Conservation (phyloP, 2,329 filamentous ascomycete genomes). For the Lomentospora prolificans region DNA sequence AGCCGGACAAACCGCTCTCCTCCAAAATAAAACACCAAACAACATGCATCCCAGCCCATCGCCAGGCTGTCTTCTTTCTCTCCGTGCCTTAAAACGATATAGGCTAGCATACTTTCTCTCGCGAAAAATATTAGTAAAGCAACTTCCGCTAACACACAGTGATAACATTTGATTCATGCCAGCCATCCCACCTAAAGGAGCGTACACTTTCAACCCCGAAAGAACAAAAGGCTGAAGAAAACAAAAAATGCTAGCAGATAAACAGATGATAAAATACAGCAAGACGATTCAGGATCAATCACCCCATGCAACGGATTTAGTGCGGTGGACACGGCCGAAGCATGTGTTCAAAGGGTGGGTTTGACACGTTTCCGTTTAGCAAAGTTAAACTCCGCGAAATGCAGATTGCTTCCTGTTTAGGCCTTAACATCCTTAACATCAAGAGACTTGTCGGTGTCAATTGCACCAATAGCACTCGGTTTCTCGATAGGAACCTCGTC, state of each 20-base stretch:
- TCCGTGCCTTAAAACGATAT: too few species aligned
- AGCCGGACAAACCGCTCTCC: background rate
- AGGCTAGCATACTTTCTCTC: too few species aligned
- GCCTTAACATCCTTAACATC: background rate
- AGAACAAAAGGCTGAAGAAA: background rate
- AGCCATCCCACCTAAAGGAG: background rate
- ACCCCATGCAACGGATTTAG: too few species aligned
- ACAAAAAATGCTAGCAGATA: background rate
- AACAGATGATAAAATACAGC: background rate
- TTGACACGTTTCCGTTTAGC: background rate
- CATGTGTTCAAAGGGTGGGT: background rate
- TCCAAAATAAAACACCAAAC: background rate
- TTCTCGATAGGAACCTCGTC: background rate
- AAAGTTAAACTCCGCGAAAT: too few species aligned
- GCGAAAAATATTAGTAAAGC: too few species aligned
- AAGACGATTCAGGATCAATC: background rate
- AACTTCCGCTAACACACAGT: too few species aligned
- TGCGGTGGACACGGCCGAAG: too few species aligned
- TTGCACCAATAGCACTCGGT: background rate
- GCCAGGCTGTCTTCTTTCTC: background rate
- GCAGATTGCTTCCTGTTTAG: too few species aligned
- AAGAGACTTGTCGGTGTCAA: background rate
- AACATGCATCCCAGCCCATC: background rate
- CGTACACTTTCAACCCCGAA: background rate
- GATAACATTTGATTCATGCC: too few species aligned